Base-by-base conservation (phyloP, 2,329 filamentous ascomycete genomes). In the Fusarium subtropicale region DNA sequence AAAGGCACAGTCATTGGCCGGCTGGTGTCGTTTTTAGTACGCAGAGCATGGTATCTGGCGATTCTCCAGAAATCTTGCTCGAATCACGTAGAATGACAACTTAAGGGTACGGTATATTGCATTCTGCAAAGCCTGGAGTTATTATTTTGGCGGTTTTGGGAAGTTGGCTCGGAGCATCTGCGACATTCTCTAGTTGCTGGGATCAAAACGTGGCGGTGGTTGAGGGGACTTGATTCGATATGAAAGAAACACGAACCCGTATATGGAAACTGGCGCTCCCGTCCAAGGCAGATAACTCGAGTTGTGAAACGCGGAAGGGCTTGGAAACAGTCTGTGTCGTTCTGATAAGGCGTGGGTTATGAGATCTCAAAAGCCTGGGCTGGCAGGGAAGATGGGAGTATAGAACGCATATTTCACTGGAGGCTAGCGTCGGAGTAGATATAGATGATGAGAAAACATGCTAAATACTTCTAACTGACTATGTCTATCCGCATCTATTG, bases 91-190 rank as follows among this genome's bases (percentile, higher is more conserved):
- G 68, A 73, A 63, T 60, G 69, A 52, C 60, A 60, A 68, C 59
- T 69, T 57, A 38, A 64, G 56, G 66, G 69, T 65, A 65, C 56
- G 71, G 69, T 70, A 63, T 62, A 74, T 70, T 64, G 71, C 71
- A 75, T 74, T 70, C 60, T 66, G 72, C 64, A 65, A 71, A 75
- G 69, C 69, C 64, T 65, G 69, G 73, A 74, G 69, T 74, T 75
- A 70, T 64, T 46, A 56, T 64, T 68, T 62, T 56, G 60, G 46
- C 59, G 48, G 24, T 50, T 64, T 71, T 61, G 36, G 58, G 56
- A 67, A 66, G 72, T 68, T 60, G 60, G 54, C 31, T 53, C 51
- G 61, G 60, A 62, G 66, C 69, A 73, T 74, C 64, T 71, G 55
- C 51, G 56, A 69, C 48, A 68, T 68, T 47, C 54, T 69, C 45